Evolutionary conservation across 768 basidiomycete genomes (phyloP).

Genomic region (Termitomyces sp.): DNA sequence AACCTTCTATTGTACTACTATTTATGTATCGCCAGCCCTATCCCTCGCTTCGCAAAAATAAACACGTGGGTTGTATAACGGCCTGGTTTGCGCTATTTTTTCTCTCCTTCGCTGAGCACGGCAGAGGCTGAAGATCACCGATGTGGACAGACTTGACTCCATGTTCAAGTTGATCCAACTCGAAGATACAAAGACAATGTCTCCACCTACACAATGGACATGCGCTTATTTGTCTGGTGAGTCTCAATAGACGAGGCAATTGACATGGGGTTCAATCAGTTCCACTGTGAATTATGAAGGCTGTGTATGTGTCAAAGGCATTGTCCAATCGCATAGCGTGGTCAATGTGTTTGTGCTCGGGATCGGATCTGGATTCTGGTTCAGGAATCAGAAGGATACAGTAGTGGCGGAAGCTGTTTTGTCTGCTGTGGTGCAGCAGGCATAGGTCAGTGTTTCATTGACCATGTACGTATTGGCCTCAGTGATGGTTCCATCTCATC

Average conservation of each 20-base stretch:
- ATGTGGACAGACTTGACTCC: slow-evolving; percentile 88
- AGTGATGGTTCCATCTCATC: slow-evolving; percentile 49
- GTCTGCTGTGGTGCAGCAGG: slow-evolving; percentile 46
- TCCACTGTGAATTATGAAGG: slow-evolving; percentile 61
- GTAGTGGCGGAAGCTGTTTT: slow-evolving; percentile 53
- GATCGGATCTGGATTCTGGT: slow-evolving; percentile 21
- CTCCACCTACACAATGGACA: slow-evolving; percentile 63
- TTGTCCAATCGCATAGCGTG: slow-evolving; percentile 61
- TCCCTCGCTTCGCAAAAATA: too few species aligned
- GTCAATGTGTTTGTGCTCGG: slow-evolving; percentile 31
- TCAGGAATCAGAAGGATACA: slow-evolving; percentile 5
- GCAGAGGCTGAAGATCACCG: slow-evolving; percentile 84
- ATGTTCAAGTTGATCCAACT: slow-evolving; percentile 92
- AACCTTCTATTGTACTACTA: too few species aligned
- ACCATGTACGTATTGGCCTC: slow-evolving; percentile 30
- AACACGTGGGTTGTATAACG: too few species aligned
- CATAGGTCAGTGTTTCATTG: slow-evolving; percentile 36
- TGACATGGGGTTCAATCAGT: slow-evolving; percentile 60
- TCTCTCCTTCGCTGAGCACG: too few species aligned
- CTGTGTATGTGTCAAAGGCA: slow-evolving; percentile 87
- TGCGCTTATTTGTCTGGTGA: slow-evolving; percentile 36
- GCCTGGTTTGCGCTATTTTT: too few species aligned
- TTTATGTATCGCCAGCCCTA: too few species aligned
- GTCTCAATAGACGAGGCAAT: slow-evolving; percentile 44
- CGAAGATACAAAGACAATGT: slow-evolving; percentile 68